Evolutionary conservation across 495 filamentous ascomycete genomes (phyloP).

Genomic region (Chlorociboria aeruginascens): DNA sequence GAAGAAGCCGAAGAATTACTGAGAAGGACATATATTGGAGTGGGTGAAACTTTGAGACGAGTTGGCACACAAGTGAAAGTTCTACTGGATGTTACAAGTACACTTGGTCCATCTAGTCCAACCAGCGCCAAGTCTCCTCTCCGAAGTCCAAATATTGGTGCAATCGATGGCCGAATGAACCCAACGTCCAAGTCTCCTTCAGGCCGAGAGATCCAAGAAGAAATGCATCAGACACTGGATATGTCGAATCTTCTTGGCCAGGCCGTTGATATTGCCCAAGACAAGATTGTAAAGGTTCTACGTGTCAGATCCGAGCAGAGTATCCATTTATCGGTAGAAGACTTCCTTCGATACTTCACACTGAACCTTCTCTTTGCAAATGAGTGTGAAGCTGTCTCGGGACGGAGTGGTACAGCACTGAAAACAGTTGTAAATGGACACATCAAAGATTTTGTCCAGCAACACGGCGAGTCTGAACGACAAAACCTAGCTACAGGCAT

Average conservation of each 20-base stretch:
- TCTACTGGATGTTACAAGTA: constrained; percentile 87
- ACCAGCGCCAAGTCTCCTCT: constrained; percentile 29
- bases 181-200: background rate
- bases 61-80: constrained; percentile 88
- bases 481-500: constrained; percentile 72
- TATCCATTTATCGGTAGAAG: constrained; percentile 53
- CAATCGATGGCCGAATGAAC: constrained; percentile 12
- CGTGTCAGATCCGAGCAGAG: constrained; percentile 85
- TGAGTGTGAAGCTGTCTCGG: constrained; percentile 93
- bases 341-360: constrained; percentile 84
- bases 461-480: constrained; percentile 62
- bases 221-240: constrained; percentile 74
- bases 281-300: constrained; percentile 82
- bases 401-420: constrained; percentile 68
- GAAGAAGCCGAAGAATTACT: constrained; percentile 81
- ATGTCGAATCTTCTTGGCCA: constrained; percentile 90
- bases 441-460: constrained; percentile 76
- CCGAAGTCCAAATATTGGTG: constrained; percentile 21
- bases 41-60: constrained; percentile 76
- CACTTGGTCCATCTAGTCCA: constrained; percentile 27
- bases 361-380: constrained; percentile 91
- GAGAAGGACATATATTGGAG: constrained; percentile 67
- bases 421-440: constrained; percentile 86
- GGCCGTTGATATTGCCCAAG: constrained; percentile 85
- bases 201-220: constrained; percentile 49